phyloP scores from a whole-genome alignment of 306 rosid species.

The Clitoria ternatea region DNA sequence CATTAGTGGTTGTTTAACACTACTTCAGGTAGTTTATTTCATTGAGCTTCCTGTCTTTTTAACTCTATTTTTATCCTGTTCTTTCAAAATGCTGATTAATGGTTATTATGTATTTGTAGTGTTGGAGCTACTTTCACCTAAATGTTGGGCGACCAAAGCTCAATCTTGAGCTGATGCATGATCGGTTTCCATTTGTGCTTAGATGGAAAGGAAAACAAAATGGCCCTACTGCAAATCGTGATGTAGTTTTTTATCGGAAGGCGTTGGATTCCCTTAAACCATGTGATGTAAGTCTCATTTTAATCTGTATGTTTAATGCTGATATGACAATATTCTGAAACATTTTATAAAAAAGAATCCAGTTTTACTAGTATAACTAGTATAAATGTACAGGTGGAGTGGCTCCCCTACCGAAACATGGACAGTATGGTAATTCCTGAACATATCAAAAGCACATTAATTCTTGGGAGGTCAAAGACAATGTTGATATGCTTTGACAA shows the following conservation, averaged over 20 bases:
- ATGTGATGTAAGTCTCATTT: conserved; percentile 62
- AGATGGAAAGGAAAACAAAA: conserved; percentile 97
- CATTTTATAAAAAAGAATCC: conserved; percentile 14
- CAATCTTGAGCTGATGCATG: conserved; percentile 63
- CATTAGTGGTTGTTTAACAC: conserved; percentile 95
- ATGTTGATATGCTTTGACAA: conserved; percentile 98
- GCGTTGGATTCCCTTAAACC: conserved; percentile 88
- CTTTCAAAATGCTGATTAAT: conserved; percentile 8
- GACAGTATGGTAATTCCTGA: conserved; percentile 84
- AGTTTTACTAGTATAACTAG: conserved; percentile 28
- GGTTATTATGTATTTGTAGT: conserved; percentile 47
- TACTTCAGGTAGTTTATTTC: conserved; percentile 64
- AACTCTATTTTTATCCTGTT: not conserved
- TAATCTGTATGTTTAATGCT: not conserved
- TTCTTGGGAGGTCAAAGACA: conserved; percentile 83
- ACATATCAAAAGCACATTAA: conserved; percentile 64
- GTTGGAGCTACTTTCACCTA: conserved; percentile 98
- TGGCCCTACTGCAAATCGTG: conserved; percentile 97
- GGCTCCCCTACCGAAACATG: conserved; percentile 93
- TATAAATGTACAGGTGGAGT: conserved; percentile 68
- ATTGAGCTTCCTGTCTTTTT: not conserved
- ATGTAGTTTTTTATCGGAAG: conserved; percentile 94
- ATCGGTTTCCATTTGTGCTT: conserved; percentile 92
- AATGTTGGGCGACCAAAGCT: conserved; percentile 96
- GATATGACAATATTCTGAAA: not conserved